Conservation (phyloP, 2,329 filamentous ascomycete species). For the Thielaviopsis punctulata region DNA sequence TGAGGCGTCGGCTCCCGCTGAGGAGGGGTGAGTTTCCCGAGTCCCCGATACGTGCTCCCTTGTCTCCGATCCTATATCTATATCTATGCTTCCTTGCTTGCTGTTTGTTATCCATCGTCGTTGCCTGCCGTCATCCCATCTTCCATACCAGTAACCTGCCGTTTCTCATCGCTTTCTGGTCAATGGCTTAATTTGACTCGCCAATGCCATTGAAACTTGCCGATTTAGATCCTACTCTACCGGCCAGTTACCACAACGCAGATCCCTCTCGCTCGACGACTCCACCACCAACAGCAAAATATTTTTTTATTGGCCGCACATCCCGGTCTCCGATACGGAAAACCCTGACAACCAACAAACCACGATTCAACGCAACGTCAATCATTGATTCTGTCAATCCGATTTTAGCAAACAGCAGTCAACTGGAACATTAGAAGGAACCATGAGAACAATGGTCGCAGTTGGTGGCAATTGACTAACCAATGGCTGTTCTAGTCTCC, state of each 20-base stretch:
- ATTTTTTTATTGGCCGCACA: neutral
- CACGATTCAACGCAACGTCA: neutral
- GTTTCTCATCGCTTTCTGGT: neutral
- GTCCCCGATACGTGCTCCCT: neutral
- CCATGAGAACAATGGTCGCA: neutral
- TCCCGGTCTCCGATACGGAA: neutral
- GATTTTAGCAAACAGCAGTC: neutral
- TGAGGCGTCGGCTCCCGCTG: conserved; percentile 77
- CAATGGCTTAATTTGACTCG: neutral
- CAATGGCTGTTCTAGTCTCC: conserved; percentile 44
- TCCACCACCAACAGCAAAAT: neutral
- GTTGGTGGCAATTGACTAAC: conserved; percentile 17
- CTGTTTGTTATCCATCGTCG: neutral
- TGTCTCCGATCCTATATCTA: neutral
- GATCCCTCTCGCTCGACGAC: neutral
- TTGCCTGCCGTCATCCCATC: neutral
- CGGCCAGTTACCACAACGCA: neutral
- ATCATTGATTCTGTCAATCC: neutral
- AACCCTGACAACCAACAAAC: neutral
- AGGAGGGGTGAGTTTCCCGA: conserved; percentile 75
- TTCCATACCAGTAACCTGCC: neutral
- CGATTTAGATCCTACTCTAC: neutral
- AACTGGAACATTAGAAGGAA: neutral
- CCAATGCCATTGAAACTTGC: neutral
- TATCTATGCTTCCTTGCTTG: neutral